These are phyloP conservation scores for Rubia tinctorum DNA, from an alignment of 305 asterid species.

Conservation along the genomic window DNA sequence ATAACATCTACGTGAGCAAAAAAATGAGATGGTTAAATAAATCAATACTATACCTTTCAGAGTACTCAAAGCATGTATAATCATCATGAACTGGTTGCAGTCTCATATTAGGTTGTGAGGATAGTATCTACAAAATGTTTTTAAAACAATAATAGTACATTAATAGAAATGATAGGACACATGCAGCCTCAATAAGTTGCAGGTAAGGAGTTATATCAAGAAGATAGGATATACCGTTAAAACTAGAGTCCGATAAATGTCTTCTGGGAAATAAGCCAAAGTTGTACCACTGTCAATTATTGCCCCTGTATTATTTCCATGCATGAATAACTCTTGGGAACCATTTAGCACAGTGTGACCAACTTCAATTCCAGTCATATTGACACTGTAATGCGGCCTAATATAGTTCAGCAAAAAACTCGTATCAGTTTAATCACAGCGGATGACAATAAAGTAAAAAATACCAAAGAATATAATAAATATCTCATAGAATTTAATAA, in stretches of 20 bases:
- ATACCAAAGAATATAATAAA: background rate
- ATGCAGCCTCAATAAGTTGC: slow-evolving; percentile 10
- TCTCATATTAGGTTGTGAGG: slow-evolving; percentile 80
- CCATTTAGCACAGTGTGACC: slow-evolving; percentile 65
- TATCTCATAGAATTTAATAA: background rate
- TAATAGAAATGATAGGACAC: slow-evolving; percentile 21
- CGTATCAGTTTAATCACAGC: background rate
- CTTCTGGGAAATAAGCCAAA: slow-evolving; percentile 90
- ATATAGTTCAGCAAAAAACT: slow-evolving; percentile 1
- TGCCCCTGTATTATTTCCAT: slow-evolving; percentile 72
- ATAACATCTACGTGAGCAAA: background rate
- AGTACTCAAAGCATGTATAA: slow-evolving; percentile 91
- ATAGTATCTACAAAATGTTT: slow-evolving; percentile 55
- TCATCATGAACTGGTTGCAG: slow-evolving; percentile 69
- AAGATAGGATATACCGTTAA: slow-evolving; percentile 47
- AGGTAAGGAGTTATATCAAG: background rate
- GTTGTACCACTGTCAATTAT: slow-evolving; percentile 99
- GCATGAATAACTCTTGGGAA: slow-evolving; percentile 48
- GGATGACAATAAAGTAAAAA: background rate
- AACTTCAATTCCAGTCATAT: slow-evolving; percentile 87
- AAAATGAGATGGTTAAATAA: slow-evolving; percentile 12
- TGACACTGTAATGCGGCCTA: slow-evolving; percentile 99
- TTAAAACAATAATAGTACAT: slow-evolving; percentile 5
- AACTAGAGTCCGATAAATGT: slow-evolving; percentile 69
- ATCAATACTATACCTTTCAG: slow-evolving; percentile 63